phyloP scores from a whole-genome alignment of 2,329 filamentous ascomycete species.

The Coccinonectria pachysandricola region DNA sequence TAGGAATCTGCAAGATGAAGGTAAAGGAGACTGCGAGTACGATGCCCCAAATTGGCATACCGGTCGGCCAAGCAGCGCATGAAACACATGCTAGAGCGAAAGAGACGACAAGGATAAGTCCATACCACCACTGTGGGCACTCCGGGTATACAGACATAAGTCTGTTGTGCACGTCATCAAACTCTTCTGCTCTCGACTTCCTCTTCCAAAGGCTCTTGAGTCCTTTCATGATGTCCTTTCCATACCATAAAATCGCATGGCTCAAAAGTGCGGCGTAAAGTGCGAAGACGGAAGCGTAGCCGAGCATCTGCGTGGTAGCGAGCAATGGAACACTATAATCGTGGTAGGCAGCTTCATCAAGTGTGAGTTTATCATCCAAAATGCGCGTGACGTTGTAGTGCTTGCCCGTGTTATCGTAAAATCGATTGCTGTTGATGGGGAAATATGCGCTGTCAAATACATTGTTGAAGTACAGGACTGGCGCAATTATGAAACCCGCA shows the following conservation, averaged over 20 bases:
- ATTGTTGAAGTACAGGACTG: conserved; percentile 37
- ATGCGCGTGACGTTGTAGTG: conserved; percentile 42
- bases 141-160: conserved; percentile 24
- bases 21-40: conserved; percentile 41
- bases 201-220: conserved; percentile 17
- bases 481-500: conserved; percentile 40
- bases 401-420: conserved; percentile 46
- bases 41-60: conserved; percentile 40
- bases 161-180: conserved; percentile 23
- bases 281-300: conserved; percentile 22
- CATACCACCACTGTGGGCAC: conserved; percentile 47
- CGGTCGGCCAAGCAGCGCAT: conserved; percentile 37
- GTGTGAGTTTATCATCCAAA: conserved; percentile 35
- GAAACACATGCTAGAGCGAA: conserved; percentile 29
- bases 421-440: conserved; percentile 42
- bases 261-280: conserved; percentile 20
- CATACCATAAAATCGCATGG: conserved; percentile 22
- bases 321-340: conserved; percentile 46
- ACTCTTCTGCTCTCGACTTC: conserved; percentile 26
- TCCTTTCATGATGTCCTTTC: conserved; percentile 19
- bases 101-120: conserved; percentile 34
- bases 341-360: conserved; percentile 41
- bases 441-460: conserved; percentile 41
- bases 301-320: conserved; percentile 25
- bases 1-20: conserved; percentile 40